These are phyloP conservation scores for Ogataea pini DNA, from an alignment of 805 yeast genomes.

Conservation along the genomic window DNA sequence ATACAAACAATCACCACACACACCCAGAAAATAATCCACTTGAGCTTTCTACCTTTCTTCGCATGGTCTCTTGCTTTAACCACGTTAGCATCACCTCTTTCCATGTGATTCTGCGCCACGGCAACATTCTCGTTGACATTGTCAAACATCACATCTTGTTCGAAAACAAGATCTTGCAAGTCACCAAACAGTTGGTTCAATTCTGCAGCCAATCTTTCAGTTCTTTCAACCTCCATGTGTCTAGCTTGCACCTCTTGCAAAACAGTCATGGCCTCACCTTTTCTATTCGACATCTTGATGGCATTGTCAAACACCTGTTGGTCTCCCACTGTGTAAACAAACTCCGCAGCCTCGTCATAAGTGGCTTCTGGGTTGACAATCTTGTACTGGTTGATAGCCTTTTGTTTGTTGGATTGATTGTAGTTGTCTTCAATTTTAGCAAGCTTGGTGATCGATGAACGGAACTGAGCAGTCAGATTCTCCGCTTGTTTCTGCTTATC, in stretches of 20 bases:
- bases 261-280: constrained; percentile 94
- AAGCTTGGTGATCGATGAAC: constrained; percentile 83
- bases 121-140: constrained; percentile 79
- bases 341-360: constrained; percentile 79
- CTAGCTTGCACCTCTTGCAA: constrained; percentile 94
- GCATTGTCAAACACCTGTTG: constrained; percentile 96
- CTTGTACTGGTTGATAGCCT: constrained; percentile 90
- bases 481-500: constrained; percentile 91
- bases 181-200: constrained; percentile 92
- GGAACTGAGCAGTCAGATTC: constrained; percentile 78
- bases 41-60: constrained; percentile 86
- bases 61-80: constrained; percentile 87
- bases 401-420: constrained; percentile 78
- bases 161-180: constrained; percentile 94
- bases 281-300: constrained; percentile 77
- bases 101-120: constrained; percentile 86
- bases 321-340: constrained; percentile 79
- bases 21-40: constrained; percentile 79
- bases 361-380: constrained; percentile 87
- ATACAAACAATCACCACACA: constrained; percentile 57
- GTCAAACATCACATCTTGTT: constrained; percentile 87
- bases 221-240: constrained; percentile 91
- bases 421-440: constrained; percentile 84
- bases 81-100: constrained; percentile 92
- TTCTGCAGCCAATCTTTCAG: constrained; percentile 95